phyloP scores from a whole-genome alignment of 257 asterid species.

The Buddleja alternifolia region DNA sequence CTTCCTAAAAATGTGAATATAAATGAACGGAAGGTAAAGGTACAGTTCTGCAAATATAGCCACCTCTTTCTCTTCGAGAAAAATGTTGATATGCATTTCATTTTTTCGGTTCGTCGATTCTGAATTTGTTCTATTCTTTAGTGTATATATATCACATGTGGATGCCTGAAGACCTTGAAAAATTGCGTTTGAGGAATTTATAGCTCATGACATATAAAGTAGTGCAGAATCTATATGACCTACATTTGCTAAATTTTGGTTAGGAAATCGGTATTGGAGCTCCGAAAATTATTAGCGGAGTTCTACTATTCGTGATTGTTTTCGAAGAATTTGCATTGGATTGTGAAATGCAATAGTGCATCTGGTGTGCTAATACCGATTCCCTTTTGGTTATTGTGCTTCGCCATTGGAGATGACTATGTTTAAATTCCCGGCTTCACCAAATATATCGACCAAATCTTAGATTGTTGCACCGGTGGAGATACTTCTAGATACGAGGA shows the following conservation, averaged over 20 bases:
- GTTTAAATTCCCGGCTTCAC: not conserved
- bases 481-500: too few relatives aligned
- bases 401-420: not conserved
- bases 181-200: not conserved
- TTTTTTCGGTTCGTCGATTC: conserved; percentile 11
- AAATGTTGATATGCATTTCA: not conserved
- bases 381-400: not conserved
- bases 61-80: not conserved
- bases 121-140: conserved; percentile 16
- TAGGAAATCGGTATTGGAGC: too few relatives aligned
- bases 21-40: not conserved
- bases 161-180: not conserved
- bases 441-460: not conserved
- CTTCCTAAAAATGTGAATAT: too few relatives aligned
- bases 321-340: too few relatives aligned
- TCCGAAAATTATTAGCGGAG: too few relatives aligned
- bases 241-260: too few relatives aligned
- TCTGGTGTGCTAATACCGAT: too few relatives aligned
- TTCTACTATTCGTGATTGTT: too few relatives aligned
- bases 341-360: too few relatives aligned
- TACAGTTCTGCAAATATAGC: not conserved
- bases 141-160: conserved; percentile 8
- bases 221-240: not conserved
- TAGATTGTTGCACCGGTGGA: not conserved
- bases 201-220: not conserved